Evolutionary conservation across 2,329 filamentous ascomycete species (phyloP).

Genomic region (Botrytis paeoniae): DNA sequence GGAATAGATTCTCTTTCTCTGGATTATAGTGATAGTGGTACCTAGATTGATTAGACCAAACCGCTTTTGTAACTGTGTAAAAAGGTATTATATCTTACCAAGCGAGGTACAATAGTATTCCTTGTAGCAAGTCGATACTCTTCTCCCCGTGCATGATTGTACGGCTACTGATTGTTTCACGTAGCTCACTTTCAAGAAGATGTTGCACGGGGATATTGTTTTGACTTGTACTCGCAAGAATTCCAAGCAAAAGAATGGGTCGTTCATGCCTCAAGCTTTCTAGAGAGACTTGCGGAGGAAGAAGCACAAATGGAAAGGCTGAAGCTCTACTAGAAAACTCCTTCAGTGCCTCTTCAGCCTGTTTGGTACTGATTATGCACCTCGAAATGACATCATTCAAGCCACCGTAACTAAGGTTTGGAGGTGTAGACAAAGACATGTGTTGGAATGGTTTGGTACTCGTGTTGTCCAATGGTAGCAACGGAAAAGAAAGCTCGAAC

Average conservation of each 20-base stretch:
- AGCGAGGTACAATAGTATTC: slow-evolving; percentile 54
- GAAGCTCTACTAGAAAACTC: slow-evolving; percentile 21
- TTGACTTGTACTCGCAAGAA: slow-evolving; percentile 50
- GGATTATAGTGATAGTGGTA: slow-evolving; percentile 37
- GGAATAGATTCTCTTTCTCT: slow-evolving; percentile 36
- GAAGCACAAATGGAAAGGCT: slow-evolving; percentile 30
- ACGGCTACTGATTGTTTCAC: slow-evolving; percentile 54
- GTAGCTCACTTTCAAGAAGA: slow-evolving; percentile 56
- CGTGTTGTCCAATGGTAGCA: not conserved
- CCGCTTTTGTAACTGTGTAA: not conserved
- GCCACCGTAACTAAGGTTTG: slow-evolving; percentile 46
- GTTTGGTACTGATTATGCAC: slow-evolving; percentile 20
- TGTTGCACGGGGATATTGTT: slow-evolving; percentile 50
- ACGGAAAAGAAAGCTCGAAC: slow-evolving; percentile 1
- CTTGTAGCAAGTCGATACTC: slow-evolving; percentile 55
- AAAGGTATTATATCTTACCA: slow-evolving; percentile 44
- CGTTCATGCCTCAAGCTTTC: slow-evolving; percentile 43
- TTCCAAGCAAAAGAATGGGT: slow-evolving; percentile 54
- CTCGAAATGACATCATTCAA: slow-evolving; percentile 27
- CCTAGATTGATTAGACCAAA: slow-evolving; percentile 22
- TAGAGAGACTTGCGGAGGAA: slow-evolving; percentile 44
- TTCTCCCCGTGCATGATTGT: slow-evolving; percentile 56
- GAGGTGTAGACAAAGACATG: slow-evolving; percentile 50
- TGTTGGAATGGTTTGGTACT: slow-evolving; percentile 24
- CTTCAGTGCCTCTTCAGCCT: slow-evolving; percentile 26